These are phyloP conservation scores for Trametes gibbosa DNA, from an alignment of 768 basidiomycete genomes.

Conservation along the genomic window DNA sequence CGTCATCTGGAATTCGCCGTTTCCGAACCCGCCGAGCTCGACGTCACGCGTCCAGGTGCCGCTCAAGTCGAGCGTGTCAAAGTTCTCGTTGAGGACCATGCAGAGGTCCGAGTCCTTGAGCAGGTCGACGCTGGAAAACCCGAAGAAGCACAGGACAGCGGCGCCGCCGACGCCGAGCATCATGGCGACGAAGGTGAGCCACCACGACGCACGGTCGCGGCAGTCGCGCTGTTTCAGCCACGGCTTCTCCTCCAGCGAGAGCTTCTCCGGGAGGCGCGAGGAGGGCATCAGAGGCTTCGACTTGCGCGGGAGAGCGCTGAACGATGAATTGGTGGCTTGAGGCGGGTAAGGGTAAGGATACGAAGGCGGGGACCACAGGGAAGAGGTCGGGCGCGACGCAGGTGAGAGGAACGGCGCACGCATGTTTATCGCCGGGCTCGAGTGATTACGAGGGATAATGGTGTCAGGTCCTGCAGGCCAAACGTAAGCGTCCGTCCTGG, in stretches of 20 bases:
- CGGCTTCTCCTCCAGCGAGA: conserved; percentile 48
- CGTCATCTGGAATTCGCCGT: conserved; percentile 58
- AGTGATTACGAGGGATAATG: conserved; percentile 38
- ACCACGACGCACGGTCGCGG: conserved; percentile 44
- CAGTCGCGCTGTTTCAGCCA: conserved; percentile 44
- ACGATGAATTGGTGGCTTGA: conserved; percentile 1
- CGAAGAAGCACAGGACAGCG: conserved; percentile 45
- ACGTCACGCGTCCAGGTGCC: conserved; percentile 48
- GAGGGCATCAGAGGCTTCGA: conserved; percentile 35
- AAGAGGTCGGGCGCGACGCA: conserved; percentile 59
- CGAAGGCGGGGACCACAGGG: conserved; percentile 60
- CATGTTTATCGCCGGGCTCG: conserved; percentile 48
- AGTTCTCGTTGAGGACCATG: conserved; percentile 49
- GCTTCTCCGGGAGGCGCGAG: conserved; percentile 43
- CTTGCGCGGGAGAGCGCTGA: conserved; percentile 21
- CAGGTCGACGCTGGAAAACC: conserved; percentile 39
- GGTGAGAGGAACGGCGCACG: conserved; percentile 70
- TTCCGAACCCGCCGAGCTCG: conserved; percentile 54
- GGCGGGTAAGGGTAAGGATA: conserved; percentile 32
- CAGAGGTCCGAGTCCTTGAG: conserved; percentile 37
- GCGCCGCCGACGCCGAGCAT: conserved; percentile 41
- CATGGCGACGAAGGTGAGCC: conserved; percentile 44
- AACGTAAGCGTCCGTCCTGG: conserved; percentile 3
- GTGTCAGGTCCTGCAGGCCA: conserved; percentile 3
- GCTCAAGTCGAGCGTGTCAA: conserved; percentile 42